These are phyloP conservation scores for Magnusiomyces magnusii DNA, from an alignment of 1,139 yeast genomes.

Conservation along the genomic window DNA sequence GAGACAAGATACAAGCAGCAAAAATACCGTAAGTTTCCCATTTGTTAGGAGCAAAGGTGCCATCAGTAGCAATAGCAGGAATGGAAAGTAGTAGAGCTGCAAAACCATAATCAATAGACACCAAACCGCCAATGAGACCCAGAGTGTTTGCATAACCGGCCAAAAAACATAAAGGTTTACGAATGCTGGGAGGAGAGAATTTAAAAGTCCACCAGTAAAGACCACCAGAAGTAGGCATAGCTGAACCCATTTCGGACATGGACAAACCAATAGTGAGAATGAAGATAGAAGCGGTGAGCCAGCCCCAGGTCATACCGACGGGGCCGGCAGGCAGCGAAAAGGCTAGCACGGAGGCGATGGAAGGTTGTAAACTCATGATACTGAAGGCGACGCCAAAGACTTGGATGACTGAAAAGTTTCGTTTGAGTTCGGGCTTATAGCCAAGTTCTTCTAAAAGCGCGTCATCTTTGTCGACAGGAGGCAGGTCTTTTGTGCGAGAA, in stretches of 20 bases:
- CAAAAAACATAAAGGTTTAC: conserved; percentile 44
- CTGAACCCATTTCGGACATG: conserved; percentile 55
- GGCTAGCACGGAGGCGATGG: conserved; percentile 41
- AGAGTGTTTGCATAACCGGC: conserved; percentile 55
- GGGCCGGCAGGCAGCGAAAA: conserved; percentile 47
- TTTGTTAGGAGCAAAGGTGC: conserved; percentile 41
- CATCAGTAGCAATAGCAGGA: conserved; percentile 43
- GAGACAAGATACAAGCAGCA: conserved; percentile 44
- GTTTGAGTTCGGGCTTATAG: conserved; percentile 62
- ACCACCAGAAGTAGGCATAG: conserved; percentile 69
- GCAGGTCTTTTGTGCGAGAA: not conserved
- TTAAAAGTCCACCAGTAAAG: conserved; percentile 46
- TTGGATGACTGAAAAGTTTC: conserved; percentile 57
- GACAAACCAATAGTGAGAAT: conserved; percentile 41
- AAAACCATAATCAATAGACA: conserved; percentile 53
- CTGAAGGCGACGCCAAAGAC: conserved; percentile 53
- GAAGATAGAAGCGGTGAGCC: conserved; percentile 48
- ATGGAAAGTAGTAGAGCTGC: conserved; percentile 48
- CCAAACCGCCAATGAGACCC: conserved; percentile 50
- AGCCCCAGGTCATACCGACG: conserved; percentile 57
- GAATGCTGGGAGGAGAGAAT: conserved; percentile 44
- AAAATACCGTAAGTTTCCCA: conserved; percentile 49
- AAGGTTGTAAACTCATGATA: conserved; percentile 64
- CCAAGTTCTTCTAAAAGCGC: conserved; percentile 42
- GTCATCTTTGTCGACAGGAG: conserved; percentile 23